Conservation (phyloP, 208 protist genomes). For the Angomonas ambiguus region DNA sequence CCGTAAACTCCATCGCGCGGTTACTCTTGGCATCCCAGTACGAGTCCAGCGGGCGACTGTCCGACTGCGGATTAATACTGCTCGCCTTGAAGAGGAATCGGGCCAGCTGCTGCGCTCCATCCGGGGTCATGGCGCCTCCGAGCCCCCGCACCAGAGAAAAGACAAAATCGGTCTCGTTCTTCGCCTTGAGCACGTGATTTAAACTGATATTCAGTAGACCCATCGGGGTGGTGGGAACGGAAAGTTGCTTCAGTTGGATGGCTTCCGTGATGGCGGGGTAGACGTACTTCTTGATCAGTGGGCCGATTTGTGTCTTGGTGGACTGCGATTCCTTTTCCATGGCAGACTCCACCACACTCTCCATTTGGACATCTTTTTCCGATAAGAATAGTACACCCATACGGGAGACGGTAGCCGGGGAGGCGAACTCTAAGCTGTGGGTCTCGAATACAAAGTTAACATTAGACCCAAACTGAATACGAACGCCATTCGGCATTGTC, state of each 20-base stretch:
- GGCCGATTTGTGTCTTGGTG: constrained; percentile 35
- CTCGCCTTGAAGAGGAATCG: constrained; percentile 77
- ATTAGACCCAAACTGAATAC: constrained; percentile 94
- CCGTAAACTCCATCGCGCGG: constrained; percentile 54
- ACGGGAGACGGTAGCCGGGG: constrained; percentile 98
- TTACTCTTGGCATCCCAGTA: constrained; percentile 64
- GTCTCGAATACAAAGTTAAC: constrained; percentile 97
- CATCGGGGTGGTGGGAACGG: constrained; percentile 87
- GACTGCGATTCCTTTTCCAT: constrained; percentile 42
- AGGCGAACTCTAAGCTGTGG: constrained; percentile 96
- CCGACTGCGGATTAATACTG: constrained; percentile 63
- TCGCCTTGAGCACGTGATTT: constrained; percentile 45
- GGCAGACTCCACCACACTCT: constrained; percentile 81
- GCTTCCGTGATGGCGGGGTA: constrained; percentile 72
- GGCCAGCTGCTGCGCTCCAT: constrained; percentile 64
- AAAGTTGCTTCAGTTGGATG: constrained; percentile 58
- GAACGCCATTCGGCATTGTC: constrained; percentile 97
- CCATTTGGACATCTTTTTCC: constrained; percentile 90
- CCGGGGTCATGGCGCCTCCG: constrained; percentile 38
- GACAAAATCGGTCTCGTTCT: constrained; percentile 72
- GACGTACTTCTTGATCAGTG: constrained; percentile 80
- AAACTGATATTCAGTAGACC: constrained; percentile 87
- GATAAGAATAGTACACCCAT: constrained; percentile 95
- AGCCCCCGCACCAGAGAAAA: constrained; percentile 64
- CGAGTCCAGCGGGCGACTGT: constrained; percentile 82